Conservation (phyloP, 805 yeast species). For the Scheffersomyces stipitis region DNA sequence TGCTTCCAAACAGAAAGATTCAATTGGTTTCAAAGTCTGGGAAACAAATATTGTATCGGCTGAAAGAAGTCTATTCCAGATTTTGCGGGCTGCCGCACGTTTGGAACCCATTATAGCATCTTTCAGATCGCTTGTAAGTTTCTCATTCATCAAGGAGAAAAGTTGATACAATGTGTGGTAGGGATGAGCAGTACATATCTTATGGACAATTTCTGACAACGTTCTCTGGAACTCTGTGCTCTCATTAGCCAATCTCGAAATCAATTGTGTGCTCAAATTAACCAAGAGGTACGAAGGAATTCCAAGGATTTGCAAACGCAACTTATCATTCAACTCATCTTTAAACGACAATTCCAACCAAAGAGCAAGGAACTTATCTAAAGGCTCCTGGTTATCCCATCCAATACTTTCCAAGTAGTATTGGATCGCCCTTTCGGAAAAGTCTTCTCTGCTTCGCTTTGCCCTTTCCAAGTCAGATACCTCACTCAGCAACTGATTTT, state of each 20-base stretch:
- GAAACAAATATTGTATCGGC: constrained; percentile 21
- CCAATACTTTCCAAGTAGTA: constrained; percentile 59
- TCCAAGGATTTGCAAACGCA: constrained; percentile 33
- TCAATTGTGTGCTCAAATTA: constrained; percentile 80
- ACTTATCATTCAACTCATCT: constrained; percentile 41
- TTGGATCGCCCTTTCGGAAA: constrained; percentile 53
- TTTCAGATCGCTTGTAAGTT: constrained; percentile 23
- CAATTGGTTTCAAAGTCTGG: constrained; percentile 44
- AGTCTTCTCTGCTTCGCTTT: constrained; percentile 35
- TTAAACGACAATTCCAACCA: constrained; percentile 69
- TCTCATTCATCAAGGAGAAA: constrained; percentile 54
- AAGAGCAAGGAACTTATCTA: constrained; percentile 76
- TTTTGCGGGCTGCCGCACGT: constrained; percentile 46
- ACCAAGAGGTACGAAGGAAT: constrained; percentile 65
- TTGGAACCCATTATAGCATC: constrained; percentile 44
- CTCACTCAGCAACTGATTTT: constrained; percentile 51
- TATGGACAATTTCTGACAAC: constrained; percentile 47
- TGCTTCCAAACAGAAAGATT: constrained; percentile 49
- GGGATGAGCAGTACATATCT: constrained; percentile 60
- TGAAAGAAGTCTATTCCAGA: constrained; percentile 43
- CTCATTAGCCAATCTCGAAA: constrained; percentile 63
- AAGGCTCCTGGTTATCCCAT: constrained; percentile 49
- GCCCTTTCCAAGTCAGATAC: constrained; percentile 42
- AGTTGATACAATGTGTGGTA: constrained; percentile 68
- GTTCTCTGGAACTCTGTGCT: constrained; percentile 52